Base-by-base conservation (phyloP, 106 monocot species). In the Allium fistulosum region DNA sequence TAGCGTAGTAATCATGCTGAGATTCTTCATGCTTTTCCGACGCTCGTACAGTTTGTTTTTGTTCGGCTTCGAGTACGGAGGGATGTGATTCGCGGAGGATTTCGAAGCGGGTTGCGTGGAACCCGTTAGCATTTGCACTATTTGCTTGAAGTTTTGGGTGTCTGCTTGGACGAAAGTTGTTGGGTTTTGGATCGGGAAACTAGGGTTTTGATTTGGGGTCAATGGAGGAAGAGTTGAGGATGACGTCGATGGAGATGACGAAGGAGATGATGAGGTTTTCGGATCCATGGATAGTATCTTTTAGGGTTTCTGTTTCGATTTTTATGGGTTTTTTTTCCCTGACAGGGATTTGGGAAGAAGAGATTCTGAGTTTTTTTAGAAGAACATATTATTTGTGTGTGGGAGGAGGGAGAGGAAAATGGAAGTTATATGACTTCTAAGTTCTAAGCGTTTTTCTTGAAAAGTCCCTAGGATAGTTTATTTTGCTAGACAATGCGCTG, bases 31-130 rank as follows among this genome's bases (percentile, higher is more conserved):
- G 78, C 91, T 86, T 52, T 61, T 74, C n/a, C 96, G 83, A 63
- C 96, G 88, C 82, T 96, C 91, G 80, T 96, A 88, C 67, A 96
- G 86, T 80, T 96, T 96, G 86, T 81, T 85, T 82, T 96, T 91
- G 13, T 76, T 76, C 28, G 68, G 14, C 6, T 61, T 67, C 10
- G 71, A 53, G 17, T 72, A 22, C 0, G 76, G 66, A 0, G 69
- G 68, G 26, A 68, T 18, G 49, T 17, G 59, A 48, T n/a, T 57
- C 47, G 1, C 22, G 61, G 55, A 45, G 61, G 46, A 69, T 73
- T 67, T 72, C 53, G 80, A 53, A 55, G 88, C 56, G 45, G 87
- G 82, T 52, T 84, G 81, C 10, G 79, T 59, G 48, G 95, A 88
- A 50, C 96, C 96, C 51, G 96, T 96, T 69, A 96, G 88, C 92